A percentile compares a stretch with the other conserved stretches of the same genome.
Evolutionary conservation across 1,139 yeast species (phyloP).

Genomic region (Saccharomyces hybrid): DNA sequence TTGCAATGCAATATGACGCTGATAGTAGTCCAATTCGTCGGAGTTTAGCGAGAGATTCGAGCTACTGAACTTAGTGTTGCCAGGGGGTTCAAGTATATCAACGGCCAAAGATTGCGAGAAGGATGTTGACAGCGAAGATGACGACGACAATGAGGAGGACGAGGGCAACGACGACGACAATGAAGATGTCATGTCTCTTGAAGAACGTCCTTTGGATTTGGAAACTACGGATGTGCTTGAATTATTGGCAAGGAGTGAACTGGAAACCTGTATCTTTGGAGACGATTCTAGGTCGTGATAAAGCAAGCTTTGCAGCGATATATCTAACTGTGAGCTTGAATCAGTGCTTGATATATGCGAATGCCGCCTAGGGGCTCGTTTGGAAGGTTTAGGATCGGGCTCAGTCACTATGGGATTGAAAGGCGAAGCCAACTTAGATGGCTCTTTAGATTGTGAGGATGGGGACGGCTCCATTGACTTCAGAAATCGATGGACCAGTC

Average conservation of each 20-base stretch:
- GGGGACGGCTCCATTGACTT: slow-evolving; percentile 6
- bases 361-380: not conserved
- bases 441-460: not conserved
- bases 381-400: not conserved
- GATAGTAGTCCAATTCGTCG: slow-evolving; percentile 13
- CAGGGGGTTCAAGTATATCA: not conserved
- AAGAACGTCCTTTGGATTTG: not conserved
- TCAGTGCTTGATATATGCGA: not conserved
- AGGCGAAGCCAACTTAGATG: not conserved
- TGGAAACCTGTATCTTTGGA: not conserved
- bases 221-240: not conserved
- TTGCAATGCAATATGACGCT: slow-evolving; percentile 13
- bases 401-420: slow-evolving; percentile 1
- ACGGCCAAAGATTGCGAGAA: not conserved
- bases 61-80: not conserved
- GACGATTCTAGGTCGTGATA: slow-evolving; percentile 3
- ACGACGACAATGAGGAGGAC: slow-evolving; percentile 2
- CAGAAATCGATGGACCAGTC: slow-evolving; percentile 25
- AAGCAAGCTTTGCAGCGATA: slow-evolving; percentile 4
- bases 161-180: not conserved
- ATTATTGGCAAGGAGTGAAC: not conserved
- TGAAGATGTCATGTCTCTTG: slow-evolving; percentile 3
- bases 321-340: not conserved
- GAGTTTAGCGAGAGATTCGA: slow-evolving; percentile 7
- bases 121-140: not conserved